Evolutionary conservation across 164 flowering plant species (phyloP).

Genomic region (Tetracentron sinense): DNA sequence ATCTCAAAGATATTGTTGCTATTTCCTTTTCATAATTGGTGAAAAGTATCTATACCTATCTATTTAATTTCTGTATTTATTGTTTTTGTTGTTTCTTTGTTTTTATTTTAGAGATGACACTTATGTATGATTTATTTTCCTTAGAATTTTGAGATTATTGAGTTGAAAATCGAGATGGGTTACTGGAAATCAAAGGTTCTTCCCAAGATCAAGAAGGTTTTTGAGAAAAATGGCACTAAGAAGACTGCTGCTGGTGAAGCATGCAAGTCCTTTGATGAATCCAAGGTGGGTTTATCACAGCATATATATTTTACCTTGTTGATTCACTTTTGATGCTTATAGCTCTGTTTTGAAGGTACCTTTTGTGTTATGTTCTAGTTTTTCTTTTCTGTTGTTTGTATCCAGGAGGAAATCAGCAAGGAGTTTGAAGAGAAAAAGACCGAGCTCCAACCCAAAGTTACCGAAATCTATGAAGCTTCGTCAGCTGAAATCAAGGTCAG

Average conservation of each 20-base stretch:
- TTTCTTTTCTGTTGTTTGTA: background rate
- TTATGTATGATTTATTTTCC: background rate
- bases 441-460: slow-evolving; percentile 68
- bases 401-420: slow-evolving; percentile 59
- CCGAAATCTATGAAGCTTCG: slow-evolving; percentile 76
- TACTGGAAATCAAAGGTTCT: slow-evolving; percentile 85
- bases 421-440: slow-evolving; percentile 79
- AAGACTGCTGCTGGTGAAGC: slow-evolving; percentile 81
- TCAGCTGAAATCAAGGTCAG: slow-evolving; percentile 67
- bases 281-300: slow-evolving; percentile 60
- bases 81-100: background rate
- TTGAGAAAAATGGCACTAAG: slow-evolving; percentile 52
- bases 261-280: slow-evolving; percentile 64
- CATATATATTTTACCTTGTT: background rate
- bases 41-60: too few species aligned
- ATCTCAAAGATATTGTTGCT: too few species aligned
- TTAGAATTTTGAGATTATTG: background rate
- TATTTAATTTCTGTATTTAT: background rate
- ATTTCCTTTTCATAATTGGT: background rate
- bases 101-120: background rate
- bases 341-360: background rate
- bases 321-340: background rate
- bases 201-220: slow-evolving; percentile 79
- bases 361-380: background rate
- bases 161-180: slow-evolving; percentile 38